Percentiles rank a stretch among this genome's conserved stretches.
phyloP scores from a whole-genome alignment of 371 early-diverging fungal species.

The Sporodiniella umbellata region DNA sequence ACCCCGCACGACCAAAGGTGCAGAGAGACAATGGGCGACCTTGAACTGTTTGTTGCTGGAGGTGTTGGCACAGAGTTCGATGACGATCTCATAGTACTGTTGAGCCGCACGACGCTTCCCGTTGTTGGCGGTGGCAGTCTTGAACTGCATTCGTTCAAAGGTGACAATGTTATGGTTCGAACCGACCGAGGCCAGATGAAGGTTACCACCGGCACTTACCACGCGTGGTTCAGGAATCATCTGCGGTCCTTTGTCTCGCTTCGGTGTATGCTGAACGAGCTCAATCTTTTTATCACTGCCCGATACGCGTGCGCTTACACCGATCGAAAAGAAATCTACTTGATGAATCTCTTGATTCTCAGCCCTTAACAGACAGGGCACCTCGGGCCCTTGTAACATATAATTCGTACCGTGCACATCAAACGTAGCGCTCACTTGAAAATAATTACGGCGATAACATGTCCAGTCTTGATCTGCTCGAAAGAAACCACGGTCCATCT shows the following conservation, averaged over 20 bases:
- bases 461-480: conserved; percentile 82
- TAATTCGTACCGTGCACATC: conserved; percentile 46
- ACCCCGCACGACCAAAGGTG: conserved; percentile 85
- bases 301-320: conserved; percentile 59
- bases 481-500: conserved; percentile 79
- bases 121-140: conserved; percentile 90
- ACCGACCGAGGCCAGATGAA: conserved; percentile 42
- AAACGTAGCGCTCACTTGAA: conserved; percentile 78
- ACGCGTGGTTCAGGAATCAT: conserved; percentile 62
- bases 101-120: conserved; percentile 84
- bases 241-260: conserved; percentile 91
- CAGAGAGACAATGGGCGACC: conserved; percentile 69
- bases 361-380: conserved; percentile 51
- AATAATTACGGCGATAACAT: conserved; percentile 91
- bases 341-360: conserved; percentile 34
- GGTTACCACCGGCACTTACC: conserved; percentile 55
- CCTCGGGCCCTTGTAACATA: conserved; percentile 35
- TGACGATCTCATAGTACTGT: conserved; percentile 77
- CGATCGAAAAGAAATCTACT: conserved; percentile 58
- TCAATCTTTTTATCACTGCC: conserved; percentile 66
- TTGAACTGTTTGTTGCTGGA: conserved; percentile 42
- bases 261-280: conserved; percentile 86
- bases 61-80: conserved; percentile 63
- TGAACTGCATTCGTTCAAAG: conserved; percentile 93
- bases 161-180: conserved; percentile 54